Percentiles rank a stretch among this genome's conserved stretches.
phyloP scores from a whole-genome alignment of 352 stramenopile genomes.

The Pythium apleroticum region DNA sequence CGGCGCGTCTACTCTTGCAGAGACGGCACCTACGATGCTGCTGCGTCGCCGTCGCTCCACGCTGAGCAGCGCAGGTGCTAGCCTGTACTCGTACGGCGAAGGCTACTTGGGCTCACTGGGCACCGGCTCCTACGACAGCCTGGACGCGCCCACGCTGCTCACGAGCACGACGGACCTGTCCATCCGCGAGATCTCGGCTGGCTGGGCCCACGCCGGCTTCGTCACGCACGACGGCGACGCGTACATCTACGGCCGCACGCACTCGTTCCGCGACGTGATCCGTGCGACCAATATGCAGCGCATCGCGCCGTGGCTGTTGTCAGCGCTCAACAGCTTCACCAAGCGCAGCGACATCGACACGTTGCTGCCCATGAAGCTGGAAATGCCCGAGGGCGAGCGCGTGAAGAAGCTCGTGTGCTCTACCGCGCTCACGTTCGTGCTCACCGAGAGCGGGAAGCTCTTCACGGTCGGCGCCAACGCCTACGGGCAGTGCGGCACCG shows the following conservation, averaged over 20 bases:
- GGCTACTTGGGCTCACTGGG: constrained; percentile 76
- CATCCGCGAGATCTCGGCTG: constrained; percentile 67
- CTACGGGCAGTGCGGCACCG: constrained; percentile 80
- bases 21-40: background rate
- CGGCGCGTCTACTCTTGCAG: background rate
- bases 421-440: constrained; percentile 69
- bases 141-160: constrained; percentile 47
- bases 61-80: background rate
- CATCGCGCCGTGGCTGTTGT: constrained; percentile 65
- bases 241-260: constrained; percentile 75
- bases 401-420: constrained; percentile 84
- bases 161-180: constrained; percentile 39
- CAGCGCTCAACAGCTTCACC: constrained; percentile 77
- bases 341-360: constrained; percentile 58
- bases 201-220: constrained; percentile 79
- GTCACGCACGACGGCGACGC: constrained; percentile 63
- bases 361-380: constrained; percentile 51
- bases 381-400: constrained; percentile 55
- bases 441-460: constrained; percentile 77
- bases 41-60: constrained; percentile 18
- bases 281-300: constrained; percentile 84
- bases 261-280: constrained; percentile 86
- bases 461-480: constrained; percentile 77
- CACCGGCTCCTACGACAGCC: constrained; percentile 61
- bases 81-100: constrained; percentile 73